phyloP scores from a whole-genome alignment of 257 asterid species.

The Solanum verrucosum region DNA sequence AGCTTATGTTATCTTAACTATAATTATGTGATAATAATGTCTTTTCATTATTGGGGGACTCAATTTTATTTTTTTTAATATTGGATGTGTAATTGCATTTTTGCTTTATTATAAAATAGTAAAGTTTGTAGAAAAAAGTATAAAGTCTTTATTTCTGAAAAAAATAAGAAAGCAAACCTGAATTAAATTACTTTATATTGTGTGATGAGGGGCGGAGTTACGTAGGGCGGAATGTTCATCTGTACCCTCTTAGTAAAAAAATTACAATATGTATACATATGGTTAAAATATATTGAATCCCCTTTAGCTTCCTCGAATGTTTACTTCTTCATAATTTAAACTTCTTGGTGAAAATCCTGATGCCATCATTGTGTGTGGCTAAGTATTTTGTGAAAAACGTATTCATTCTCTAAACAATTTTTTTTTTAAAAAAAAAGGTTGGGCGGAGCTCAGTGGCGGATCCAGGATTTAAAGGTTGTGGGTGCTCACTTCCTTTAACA shows the following conservation, averaged over 20 bases:
- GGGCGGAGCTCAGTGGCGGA: too few species aligned
- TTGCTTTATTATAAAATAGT: not conserved
- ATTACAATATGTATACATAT: too few species aligned
- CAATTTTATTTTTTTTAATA: not conserved
- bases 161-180: not conserved
- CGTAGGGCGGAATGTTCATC: not conserved
- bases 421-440: too few species aligned
- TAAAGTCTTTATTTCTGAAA: not conserved
- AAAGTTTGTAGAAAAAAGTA: not conserved
- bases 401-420: not conserved
- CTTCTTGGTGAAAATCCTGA: rapidly evolving
- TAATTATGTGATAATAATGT: too few species aligned
- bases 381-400: not conserved
- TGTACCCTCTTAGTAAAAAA: too few species aligned
- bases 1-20: too few species aligned
- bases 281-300: too few species aligned
- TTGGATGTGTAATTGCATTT: not conserved
- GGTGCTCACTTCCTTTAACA: too few species aligned
- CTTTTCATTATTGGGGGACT: too few species aligned
- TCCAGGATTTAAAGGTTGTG: too few species aligned
- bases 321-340: too few species aligned
- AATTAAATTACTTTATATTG: not conserved
- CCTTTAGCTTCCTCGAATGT: too few species aligned
- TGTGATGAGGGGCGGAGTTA: not conserved
- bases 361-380: not conserved